These are phyloP conservation scores for Coffea canephora DNA, from an alignment of 257 asterid species.

Conservation along the genomic window DNA sequence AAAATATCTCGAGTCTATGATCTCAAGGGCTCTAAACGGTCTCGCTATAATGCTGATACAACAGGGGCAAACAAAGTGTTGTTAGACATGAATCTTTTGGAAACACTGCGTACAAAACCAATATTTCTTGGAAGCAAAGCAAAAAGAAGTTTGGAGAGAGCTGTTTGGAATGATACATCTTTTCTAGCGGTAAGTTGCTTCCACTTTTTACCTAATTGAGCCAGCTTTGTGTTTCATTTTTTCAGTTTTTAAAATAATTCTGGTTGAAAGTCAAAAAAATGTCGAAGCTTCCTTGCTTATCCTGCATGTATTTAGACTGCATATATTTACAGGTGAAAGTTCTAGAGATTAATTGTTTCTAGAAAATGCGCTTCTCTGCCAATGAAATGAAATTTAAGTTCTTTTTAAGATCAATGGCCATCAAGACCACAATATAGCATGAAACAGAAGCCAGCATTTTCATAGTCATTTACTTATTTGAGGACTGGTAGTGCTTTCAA, in stretches of 20 bases:
- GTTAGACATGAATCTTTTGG: conserved; percentile 77
- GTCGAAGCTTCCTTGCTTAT: not conserved
- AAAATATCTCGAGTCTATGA: conserved; percentile 73
- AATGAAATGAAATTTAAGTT: not conserved
- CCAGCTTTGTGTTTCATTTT: not conserved
- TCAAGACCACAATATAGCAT: not conserved
- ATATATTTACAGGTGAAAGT: too few species aligned
- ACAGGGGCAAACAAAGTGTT: conserved; percentile 72
- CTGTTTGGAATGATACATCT: conserved; percentile 93
- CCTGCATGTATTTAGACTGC: not conserved
- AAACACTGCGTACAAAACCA: conserved; percentile 79
- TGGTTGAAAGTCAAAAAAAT: not conserved
- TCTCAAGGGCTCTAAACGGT: conserved; percentile 81
- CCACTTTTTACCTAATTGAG: not conserved
- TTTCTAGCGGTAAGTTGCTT: conserved; percentile 71
- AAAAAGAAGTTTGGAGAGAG: conserved; percentile 80
- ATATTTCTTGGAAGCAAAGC: conserved; percentile 90
- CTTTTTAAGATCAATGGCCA: not conserved
- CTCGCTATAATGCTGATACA: conserved; percentile 81
- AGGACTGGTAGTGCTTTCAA: not conserved
- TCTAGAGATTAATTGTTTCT: not conserved
- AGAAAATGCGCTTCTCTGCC: not conserved
- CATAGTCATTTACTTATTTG: not conserved
- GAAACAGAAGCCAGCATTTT: not conserved
- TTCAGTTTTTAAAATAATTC: not conserved